Conservation (phyloP, 192 early-diverging fungal species). For the Coemansia sp. region DNA sequence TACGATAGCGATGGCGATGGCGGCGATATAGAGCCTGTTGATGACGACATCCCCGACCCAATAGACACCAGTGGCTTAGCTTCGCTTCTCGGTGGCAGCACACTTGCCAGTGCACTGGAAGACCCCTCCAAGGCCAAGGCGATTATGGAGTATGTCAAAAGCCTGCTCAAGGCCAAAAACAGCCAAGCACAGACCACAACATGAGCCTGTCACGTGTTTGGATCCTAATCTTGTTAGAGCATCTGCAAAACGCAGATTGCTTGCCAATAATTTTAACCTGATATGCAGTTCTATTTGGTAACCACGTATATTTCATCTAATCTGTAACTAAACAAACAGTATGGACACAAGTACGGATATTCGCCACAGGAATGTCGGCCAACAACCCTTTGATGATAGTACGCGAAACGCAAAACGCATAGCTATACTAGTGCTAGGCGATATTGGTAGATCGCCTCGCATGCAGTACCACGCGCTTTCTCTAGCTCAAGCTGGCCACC, state of each 20-base stretch:
- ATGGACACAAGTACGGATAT: not conserved
- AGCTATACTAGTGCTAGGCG: slow-evolving; percentile 70
- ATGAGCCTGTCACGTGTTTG: slow-evolving; percentile 10
- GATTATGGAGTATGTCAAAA: slow-evolving; percentile 53
- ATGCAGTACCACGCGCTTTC: slow-evolving; percentile 89
- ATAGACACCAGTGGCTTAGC: slow-evolving; percentile 53
- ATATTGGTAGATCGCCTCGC: slow-evolving; percentile 85
- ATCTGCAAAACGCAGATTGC: not conserved
- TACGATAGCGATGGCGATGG: not conserved
- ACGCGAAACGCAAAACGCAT: slow-evolving; percentile 9
- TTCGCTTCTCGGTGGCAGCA: slow-evolving; percentile 39
- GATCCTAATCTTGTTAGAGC: not conserved
- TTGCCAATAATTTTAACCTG: slow-evolving; percentile 4
- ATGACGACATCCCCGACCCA: slow-evolving; percentile 36
- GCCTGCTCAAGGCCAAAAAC: slow-evolving; percentile 39
- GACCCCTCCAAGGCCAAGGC: slow-evolving; percentile 45
- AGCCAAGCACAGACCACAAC: slow-evolving; percentile 9
- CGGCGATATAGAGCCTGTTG: slow-evolving; percentile 2
- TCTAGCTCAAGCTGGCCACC: slow-evolving; percentile 62
- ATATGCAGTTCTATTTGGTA: no score
- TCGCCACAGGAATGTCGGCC: not conserved
- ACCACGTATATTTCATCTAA: no score
- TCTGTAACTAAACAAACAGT: not conserved
- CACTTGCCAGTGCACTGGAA: slow-evolving; percentile 51
- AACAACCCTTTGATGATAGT: not conserved